Conservation (phyloP, 208 protist genomes). For the Wallacemonas rigidus region DNA sequence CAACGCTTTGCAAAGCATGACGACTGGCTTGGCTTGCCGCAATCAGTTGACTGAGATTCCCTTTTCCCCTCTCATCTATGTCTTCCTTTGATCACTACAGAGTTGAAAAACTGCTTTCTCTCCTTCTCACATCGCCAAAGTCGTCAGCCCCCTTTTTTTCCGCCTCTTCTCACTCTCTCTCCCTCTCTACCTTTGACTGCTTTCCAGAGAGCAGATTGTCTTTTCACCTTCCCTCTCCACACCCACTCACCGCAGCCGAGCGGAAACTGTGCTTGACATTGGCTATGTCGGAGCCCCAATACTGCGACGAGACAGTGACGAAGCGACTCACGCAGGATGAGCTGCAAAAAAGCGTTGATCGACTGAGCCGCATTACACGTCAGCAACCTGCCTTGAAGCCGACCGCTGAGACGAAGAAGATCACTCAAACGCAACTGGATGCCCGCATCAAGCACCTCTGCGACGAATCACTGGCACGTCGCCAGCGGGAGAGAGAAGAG, state of each 20-base stretch:
- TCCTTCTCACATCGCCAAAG: background rate
- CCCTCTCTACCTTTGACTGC: background rate
- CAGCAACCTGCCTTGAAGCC: constrained; percentile 47
- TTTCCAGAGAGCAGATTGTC: background rate
- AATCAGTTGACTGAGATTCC: too few relatives aligned
- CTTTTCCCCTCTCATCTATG: too few relatives aligned
- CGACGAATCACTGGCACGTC: constrained; percentile 74
- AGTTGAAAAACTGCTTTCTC: too few relatives aligned
- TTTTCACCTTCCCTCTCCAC: too few relatives aligned
- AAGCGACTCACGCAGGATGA: constrained; percentile 59
- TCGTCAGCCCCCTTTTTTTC: background rate
- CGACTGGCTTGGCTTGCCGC: too few relatives aligned
- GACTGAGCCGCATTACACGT: constrained; percentile 42
- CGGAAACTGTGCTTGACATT: too few relatives aligned
- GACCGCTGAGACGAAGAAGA: constrained; percentile 34
- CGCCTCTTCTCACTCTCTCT: background rate
- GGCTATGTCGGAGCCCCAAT: constrained; percentile 1
- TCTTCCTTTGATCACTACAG: too few relatives aligned
- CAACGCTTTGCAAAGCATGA: too few relatives aligned
- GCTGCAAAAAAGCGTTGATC: constrained; percentile 71
- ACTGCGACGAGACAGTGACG: constrained; percentile 14
- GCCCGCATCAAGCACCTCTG: constrained; percentile 80
- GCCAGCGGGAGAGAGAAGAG: constrained; percentile 43
- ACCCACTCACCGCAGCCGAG: too few relatives aligned
- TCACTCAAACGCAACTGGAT: constrained; percentile 55